phyloP scores from a whole-genome alignment of 139 green algal species.

The Chlamydomonas eustigma region DNA sequence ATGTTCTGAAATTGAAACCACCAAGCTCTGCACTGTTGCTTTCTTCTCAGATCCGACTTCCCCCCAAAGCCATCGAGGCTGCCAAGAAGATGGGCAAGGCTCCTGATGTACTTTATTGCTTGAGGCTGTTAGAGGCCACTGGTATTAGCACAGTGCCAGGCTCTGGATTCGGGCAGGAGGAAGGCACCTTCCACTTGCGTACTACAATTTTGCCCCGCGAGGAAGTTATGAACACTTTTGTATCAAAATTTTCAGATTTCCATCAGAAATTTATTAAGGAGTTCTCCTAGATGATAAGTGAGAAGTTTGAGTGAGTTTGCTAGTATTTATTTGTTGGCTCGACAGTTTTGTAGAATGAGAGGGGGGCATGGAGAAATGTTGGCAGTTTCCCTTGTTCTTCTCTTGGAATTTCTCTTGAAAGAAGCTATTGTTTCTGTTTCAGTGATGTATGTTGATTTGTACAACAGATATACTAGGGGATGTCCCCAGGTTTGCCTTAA shows the following conservation, averaged over 20 bases:
- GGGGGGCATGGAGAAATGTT: no score
- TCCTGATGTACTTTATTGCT: constrained; percentile 85
- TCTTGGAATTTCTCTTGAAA: no score
- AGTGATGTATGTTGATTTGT: no score
- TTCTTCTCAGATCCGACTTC: constrained; percentile 2
- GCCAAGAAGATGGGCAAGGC: constrained; percentile 13
- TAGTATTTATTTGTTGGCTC: no score
- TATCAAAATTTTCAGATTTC: constrained; percentile 74
- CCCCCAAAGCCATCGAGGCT: constrained; percentile 3
- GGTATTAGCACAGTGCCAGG: constrained; percentile 84
- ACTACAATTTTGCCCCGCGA: constrained; percentile 93
- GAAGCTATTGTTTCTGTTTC: no score
- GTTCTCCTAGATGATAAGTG: constrained; percentile 29
- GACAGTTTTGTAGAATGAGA: no score
- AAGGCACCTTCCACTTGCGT: constrained; percentile 88
- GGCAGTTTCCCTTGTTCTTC: no score
- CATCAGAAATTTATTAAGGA: constrained; percentile 59
- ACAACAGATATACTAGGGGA: no score
- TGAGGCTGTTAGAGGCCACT: constrained; percentile 77
- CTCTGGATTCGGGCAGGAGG: constrained; percentile 74
- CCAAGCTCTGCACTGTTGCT: no score
- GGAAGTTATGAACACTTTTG: constrained; percentile 72
- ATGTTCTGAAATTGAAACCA: no score
- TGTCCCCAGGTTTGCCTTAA: no score
- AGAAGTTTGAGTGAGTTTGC: no score